These are phyloP conservation scores for Aspergillus bridgeri DNA, from an alignment of 495 filamentous ascomycete species.

Conservation along the genomic window DNA sequence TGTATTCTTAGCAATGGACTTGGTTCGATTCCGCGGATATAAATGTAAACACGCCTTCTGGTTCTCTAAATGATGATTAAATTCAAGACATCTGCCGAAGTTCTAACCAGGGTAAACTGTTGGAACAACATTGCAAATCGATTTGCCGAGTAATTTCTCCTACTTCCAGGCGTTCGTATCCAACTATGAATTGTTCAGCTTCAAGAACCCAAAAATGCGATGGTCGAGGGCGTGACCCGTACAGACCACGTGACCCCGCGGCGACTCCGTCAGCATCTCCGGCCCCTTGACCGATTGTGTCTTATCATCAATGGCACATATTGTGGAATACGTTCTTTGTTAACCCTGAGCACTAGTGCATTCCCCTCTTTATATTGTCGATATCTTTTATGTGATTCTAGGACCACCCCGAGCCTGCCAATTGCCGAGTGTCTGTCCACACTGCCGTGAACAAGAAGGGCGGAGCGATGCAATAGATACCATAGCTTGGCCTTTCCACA, in stretches of 20 bases:
- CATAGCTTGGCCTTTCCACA: slow-evolving; percentile 8
- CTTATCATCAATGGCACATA: neutral
- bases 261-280: neutral
- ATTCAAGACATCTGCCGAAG: no score
- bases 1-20: neutral
- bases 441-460: neutral
- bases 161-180: no score
- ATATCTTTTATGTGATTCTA: neutral
- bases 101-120: no score
- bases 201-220: neutral
- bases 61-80: no score
- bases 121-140: no score
- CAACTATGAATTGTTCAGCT: neutral
- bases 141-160: no score
- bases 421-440: neutral
- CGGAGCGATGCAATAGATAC: slow-evolving; percentile 19
- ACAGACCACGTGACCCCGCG: neutral
- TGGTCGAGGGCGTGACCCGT: neutral
- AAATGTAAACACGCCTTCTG: no score
- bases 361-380: neutral
- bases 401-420: neutral
- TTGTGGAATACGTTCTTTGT: neutral
- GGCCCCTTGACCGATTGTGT: neutral
- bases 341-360: neutral
- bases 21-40: neutral